phyloP scores from a whole-genome alignment of 495 filamentous ascomycete genomes.

The Aspergillus carlsbadensis region DNA sequence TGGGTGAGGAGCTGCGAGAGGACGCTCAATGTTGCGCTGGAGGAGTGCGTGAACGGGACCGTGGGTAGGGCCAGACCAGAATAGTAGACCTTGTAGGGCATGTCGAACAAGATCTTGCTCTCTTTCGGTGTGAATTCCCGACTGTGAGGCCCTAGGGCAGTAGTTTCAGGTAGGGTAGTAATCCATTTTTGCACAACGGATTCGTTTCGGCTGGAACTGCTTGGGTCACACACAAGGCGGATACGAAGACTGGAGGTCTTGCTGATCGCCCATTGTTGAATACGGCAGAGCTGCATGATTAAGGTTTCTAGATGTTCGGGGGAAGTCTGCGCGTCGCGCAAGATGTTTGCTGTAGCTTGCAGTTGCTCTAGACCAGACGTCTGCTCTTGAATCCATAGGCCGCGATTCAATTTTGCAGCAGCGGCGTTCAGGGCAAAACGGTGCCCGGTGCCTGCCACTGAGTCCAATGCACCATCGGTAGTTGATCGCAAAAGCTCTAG shows the following conservation, averaged over 20 bases:
- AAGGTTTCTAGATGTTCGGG: constrained; percentile 68
- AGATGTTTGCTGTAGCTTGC: constrained; percentile 71
- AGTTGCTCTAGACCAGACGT: constrained; percentile 83
- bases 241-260: constrained; percentile 60
- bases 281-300: constrained; percentile 81
- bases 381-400: constrained; percentile 72
- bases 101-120: constrained; percentile 80
- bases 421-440: constrained; percentile 80
- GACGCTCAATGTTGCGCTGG: constrained; percentile 77
- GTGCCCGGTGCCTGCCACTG: constrained; percentile 84
- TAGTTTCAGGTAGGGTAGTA: constrained; percentile 49
- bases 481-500: constrained; percentile 79
- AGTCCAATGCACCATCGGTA: constrained; percentile 87
- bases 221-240: constrained; percentile 81
- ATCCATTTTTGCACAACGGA: constrained; percentile 71
- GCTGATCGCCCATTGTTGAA: constrained; percentile 73
- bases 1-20: constrained; percentile 94
- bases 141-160: constrained; percentile 34
- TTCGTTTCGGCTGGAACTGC: constrained; percentile 69
- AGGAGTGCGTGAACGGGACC: constrained; percentile 74
- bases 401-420: constrained; percentile 71
- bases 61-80: constrained; percentile 77
- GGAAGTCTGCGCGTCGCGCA: constrained; percentile 51
- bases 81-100: constrained; percentile 97
- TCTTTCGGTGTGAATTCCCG: constrained; percentile 33